These are phyloP conservation scores for Handroanthus guayacan DNA, from an alignment of 257 asterid species.

Conservation along the genomic window DNA sequence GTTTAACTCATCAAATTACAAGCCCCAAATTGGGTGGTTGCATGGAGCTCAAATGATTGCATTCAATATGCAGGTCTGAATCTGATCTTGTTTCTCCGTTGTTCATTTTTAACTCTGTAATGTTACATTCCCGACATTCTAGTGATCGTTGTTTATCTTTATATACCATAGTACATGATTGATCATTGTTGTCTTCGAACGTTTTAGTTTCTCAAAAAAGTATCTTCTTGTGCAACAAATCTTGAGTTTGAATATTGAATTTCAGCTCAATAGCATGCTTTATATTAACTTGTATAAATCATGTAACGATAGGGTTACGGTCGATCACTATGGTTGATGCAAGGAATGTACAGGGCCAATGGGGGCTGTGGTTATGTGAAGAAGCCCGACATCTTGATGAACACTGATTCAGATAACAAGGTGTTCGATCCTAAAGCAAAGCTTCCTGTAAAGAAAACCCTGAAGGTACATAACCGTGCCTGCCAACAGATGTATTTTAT, in stretches of 20 bases:
- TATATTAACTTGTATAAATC: not conserved
- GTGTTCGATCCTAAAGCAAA: constrained; percentile 64
- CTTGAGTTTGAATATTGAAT: constrained; percentile 9
- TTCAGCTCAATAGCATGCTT: not conserved
- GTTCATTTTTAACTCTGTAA: not conserved
- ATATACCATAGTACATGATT: not conserved
- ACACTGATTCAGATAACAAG: constrained; percentile 44
- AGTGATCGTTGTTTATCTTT: not conserved
- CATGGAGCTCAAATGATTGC: constrained; percentile 99
- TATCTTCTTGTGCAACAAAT: not conserved
- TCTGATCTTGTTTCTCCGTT: not conserved
- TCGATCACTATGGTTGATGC: constrained; percentile 84
- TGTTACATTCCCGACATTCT: not conserved
- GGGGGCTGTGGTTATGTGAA: constrained; percentile 90
- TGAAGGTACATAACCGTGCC: constrained; percentile 52
- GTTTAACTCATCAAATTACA: constrained; percentile 80
- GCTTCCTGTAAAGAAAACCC: constrained; percentile 61
- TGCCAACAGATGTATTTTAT: not conserved
- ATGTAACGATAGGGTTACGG: constrained; percentile 70
- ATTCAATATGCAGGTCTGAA: constrained; percentile 84
- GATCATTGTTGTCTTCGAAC: too few species aligned
- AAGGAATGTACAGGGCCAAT: constrained; percentile 82
- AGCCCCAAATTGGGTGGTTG: constrained; percentile 86
- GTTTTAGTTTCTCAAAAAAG: not conserved
- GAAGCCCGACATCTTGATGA: constrained; percentile 77